Evolutionary conservation across 2,329 filamentous ascomycete genomes (phyloP).

Genomic region (Talaromyces sp.): DNA sequence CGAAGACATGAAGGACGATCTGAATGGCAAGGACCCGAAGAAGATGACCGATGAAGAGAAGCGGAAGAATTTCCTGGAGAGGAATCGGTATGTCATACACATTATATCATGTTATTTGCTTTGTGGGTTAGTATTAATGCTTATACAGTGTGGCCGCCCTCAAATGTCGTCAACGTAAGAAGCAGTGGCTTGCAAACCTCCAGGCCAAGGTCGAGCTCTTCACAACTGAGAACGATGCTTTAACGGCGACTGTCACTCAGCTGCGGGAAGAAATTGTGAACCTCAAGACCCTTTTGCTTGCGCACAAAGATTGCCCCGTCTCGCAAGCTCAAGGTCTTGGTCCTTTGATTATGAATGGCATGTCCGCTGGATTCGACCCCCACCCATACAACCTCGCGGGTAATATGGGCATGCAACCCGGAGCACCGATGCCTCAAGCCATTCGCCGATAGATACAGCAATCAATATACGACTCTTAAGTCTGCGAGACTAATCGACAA

Average conservation of each 20-base stretch:
- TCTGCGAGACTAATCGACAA: conserved; percentile 18
- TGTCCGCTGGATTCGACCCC: conserved; percentile 39
- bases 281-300: conserved; percentile 84
- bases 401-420: conserved; percentile 42
- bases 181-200: conserved; percentile 95
- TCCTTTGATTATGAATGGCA: conserved; percentile 41
- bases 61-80: conserved; percentile 93
- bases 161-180: conserved; percentile 96
- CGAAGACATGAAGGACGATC: conserved; percentile 53
- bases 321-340: conserved; percentile 76
- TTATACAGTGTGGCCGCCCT: conserved; percentile 77
- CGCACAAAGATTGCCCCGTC: conserved; percentile 94
- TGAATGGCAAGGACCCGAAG: conserved; percentile 54
- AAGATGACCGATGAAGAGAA: conserved; percentile 99
- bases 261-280: conserved; percentile 91
- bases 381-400: conserved; percentile 43
- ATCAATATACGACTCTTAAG: conserved; percentile 3
- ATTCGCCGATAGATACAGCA: conserved; percentile 32
- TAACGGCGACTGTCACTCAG: conserved; percentile 78
- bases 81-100: conserved; percentile 72
- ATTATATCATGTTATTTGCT: not conserved
- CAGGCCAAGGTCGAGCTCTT: conserved; percentile 94
- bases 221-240: conserved; percentile 82
- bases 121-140: not conserved
- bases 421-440: conserved; percentile 35